Conservation (phyloP, 192 early-diverging fungal species). For the Paraglomus occultum region DNA sequence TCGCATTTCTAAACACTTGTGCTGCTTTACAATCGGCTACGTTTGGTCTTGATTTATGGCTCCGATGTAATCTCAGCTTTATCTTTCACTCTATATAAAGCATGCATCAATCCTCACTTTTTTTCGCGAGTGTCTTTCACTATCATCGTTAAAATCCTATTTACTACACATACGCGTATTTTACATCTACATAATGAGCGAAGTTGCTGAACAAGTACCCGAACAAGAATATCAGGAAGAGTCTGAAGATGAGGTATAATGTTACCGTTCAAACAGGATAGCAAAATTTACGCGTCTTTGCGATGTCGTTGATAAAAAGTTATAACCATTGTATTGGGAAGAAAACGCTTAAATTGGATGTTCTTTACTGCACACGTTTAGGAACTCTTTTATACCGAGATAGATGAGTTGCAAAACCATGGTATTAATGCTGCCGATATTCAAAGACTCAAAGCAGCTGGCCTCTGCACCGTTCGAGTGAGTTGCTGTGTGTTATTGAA, state of each 20-base stretch:
- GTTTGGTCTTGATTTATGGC: too few species aligned
- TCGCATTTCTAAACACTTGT: too few species aligned
- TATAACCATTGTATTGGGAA: background rate
- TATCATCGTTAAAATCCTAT: too few species aligned
- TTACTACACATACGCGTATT: too few species aligned
- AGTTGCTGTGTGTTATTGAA: background rate
- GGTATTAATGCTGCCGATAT: constrained; percentile 81
- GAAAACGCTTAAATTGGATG: background rate
- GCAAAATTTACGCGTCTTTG: background rate
- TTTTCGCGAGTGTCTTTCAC: too few species aligned
- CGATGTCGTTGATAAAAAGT: background rate
- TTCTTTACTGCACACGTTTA: background rate
- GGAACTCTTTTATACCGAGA: constrained; percentile 44
- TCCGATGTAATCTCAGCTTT: too few species aligned
- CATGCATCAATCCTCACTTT: too few species aligned
- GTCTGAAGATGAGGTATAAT: constrained; percentile 12
- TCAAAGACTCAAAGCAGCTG: constrained; percentile 71
- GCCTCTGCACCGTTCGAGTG: constrained; percentile 74
- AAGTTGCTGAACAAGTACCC: constrained; percentile 23
- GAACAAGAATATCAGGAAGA: constrained; percentile 28
- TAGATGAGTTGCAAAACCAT: constrained; percentile 57
- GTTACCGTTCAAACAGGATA: background rate
- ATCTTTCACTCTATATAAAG: too few species aligned
- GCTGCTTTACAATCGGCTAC: too few species aligned
- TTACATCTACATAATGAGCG: constrained; percentile 3